Percentiles rank a stretch among this genome's conserved stretches.
Evolutionary conservation across 2,329 filamentous ascomycete genomes (phyloP).

Genomic region (Amesomyces nigricolor): DNA sequence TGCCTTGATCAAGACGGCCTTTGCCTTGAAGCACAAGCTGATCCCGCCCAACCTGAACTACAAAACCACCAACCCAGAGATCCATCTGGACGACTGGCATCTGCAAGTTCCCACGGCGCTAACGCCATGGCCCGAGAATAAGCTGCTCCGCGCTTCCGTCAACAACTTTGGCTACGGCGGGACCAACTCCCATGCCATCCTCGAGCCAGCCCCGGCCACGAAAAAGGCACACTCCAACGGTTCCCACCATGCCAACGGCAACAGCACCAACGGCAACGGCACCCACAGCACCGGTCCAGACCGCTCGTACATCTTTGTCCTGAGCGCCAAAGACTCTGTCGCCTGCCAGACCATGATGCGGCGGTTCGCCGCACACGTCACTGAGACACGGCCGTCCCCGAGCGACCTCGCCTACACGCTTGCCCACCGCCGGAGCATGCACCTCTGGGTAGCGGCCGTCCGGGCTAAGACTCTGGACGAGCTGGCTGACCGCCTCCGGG

Average conservation of each 20-base stretch:
- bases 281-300: too few relatives aligned
- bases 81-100: conserved; percentile 28
- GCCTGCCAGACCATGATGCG: not conserved
- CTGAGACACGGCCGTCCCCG: not conserved
- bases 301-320: not conserved
- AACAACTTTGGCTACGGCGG: conserved; percentile 15
- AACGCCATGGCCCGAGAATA: conserved; percentile 19
- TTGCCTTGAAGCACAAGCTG: conserved; percentile 26
- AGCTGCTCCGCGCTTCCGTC: not conserved
- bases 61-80: conserved; percentile 25
- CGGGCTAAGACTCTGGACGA: not conserved
- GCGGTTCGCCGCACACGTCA: not conserved
- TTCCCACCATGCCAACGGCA: not conserved
- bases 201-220: not conserved
- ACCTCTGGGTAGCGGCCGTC: not conserved
- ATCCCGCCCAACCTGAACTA: conserved; percentile 32
- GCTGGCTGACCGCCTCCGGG: too few relatives aligned
- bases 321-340: not conserved
- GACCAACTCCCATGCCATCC: conserved; percentile 10
- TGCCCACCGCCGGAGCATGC: not conserved
- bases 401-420: conserved; percentile 14
- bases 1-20: conserved; percentile 31
- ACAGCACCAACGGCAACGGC: not conserved
- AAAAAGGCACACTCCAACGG: too few relatives aligned
- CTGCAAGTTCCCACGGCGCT: conserved; percentile 23